Conservation (phyloP, 2,329 filamentous ascomycete genomes). For the Trichoderma sp. region DNA sequence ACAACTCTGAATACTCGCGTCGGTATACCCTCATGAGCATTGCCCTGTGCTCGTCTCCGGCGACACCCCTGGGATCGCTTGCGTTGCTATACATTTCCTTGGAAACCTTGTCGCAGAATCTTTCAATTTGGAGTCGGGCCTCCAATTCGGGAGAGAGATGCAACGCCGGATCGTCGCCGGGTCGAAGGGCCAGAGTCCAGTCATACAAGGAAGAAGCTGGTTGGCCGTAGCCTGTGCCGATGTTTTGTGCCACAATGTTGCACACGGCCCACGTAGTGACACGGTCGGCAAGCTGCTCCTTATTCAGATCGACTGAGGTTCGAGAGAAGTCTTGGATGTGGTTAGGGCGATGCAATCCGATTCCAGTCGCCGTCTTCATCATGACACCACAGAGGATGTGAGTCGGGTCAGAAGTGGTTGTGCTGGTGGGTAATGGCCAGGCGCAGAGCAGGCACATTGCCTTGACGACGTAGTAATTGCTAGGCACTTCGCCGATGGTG, state of each 20-base stretch:
- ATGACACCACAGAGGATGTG: conserved; percentile 81
- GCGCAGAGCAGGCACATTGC: conserved; percentile 77
- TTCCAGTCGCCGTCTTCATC: conserved; percentile 85
- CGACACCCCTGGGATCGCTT: conserved; percentile 69
- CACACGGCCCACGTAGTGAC: conserved; percentile 82
- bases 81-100: conserved; percentile 79
- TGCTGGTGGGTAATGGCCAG: conserved; percentile 82
- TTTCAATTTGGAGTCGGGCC: conserved; percentile 68
- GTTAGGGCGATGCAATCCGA: conserved; percentile 77
- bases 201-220: conserved; percentile 77
- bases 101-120: conserved; percentile 75
- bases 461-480: conserved; percentile 79
- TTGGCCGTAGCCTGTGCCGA: conserved; percentile 82
- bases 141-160: conserved; percentile 64
- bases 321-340: conserved; percentile 83
- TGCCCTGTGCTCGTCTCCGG: conserved; percentile 66
- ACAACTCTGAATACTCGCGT: conserved; percentile 64
- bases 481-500: conserved; percentile 74
- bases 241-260: conserved; percentile 79
- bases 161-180: conserved; percentile 61
- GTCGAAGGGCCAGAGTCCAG: conserved; percentile 66
- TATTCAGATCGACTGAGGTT: conserved; percentile 71
- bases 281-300: conserved; percentile 76
- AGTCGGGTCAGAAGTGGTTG: conserved; percentile 76
- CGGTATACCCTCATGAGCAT: conserved; percentile 68